A percentile compares a stretch with the other conserved stretches of the same genome.
Conservation (phyloP, 768 basidiomycete species). For the Amanita thiersii region DNA sequence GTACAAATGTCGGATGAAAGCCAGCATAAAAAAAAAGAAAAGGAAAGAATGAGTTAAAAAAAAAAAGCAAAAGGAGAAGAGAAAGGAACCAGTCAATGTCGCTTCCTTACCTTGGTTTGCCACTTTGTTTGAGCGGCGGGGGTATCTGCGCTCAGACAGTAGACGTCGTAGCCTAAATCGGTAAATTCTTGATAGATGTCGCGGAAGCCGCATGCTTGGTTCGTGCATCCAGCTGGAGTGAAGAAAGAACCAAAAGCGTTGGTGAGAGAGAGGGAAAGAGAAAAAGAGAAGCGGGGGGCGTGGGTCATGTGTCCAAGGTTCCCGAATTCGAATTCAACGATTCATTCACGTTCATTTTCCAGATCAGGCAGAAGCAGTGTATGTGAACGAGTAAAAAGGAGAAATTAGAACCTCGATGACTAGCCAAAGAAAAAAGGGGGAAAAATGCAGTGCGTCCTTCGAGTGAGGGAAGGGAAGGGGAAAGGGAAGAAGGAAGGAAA, state of each 20-base stretch:
- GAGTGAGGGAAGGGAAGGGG: neutral
- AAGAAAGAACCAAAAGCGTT: neutral
- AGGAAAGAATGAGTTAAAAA: too few relatives aligned
- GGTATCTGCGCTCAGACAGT: constrained; percentile 78
- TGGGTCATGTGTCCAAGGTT: too few relatives aligned
- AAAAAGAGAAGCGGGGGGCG: neutral
- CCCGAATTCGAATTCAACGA: too few relatives aligned
- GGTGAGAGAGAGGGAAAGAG: neutral
- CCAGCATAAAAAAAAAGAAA: neutral
- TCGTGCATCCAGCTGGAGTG: constrained; percentile 75
- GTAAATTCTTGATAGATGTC: constrained; percentile 77
- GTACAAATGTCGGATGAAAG: constrained; percentile 1
- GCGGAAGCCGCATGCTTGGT: constrained; percentile 87
- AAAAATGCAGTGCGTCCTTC: too few relatives aligned
- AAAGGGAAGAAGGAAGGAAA: neutral
- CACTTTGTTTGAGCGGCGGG: constrained; percentile 72
- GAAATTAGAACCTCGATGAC: too few relatives aligned
- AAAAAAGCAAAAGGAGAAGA: too few relatives aligned
- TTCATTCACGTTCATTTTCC: too few relatives aligned
- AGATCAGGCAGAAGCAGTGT: too few relatives aligned
- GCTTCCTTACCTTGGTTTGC: constrained; percentile 81
- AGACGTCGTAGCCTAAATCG: constrained; percentile 60
- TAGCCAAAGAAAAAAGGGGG: too few relatives aligned
- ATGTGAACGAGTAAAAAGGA: too few relatives aligned
- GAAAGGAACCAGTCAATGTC: constrained; percentile 14